Evolutionary conservation across 257 asterid species (phyloP).

Genomic region (Solanum chiquidenum): DNA sequence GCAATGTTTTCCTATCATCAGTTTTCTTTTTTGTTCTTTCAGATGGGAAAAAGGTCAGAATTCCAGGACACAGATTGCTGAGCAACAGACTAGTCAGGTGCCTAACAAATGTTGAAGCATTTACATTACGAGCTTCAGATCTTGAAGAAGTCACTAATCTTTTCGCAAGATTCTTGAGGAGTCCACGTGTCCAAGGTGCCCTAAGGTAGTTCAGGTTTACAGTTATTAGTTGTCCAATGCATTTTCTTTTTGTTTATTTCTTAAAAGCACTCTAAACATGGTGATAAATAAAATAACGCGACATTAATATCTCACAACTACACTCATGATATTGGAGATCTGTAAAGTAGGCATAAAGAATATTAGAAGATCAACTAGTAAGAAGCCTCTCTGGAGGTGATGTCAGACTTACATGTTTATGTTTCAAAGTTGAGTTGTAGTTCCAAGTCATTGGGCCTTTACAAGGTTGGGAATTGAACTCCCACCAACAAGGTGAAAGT

Average conservation of each 20-base stretch:
- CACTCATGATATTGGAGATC: not conserved
- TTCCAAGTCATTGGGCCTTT: not conserved
- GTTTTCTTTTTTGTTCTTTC: not conserved
- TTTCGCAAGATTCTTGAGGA: constrained; percentile 65
- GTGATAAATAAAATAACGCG: not conserved
- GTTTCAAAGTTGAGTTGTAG: not conserved
- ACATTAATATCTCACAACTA: not conserved
- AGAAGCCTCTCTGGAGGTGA: not conserved
- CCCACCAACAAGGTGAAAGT: not conserved
- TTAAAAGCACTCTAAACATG: not conserved
- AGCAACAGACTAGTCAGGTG: constrained; percentile 67
- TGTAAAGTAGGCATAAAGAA: not conserved
- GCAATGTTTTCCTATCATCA: not conserved
- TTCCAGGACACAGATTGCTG: constrained; percentile 55
- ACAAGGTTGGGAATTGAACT: not conserved
- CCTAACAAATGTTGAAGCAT: constrained; percentile 73
- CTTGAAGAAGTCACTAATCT: constrained; percentile 78
- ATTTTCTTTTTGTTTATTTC: not conserved
- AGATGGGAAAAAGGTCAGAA: constrained; percentile 54
- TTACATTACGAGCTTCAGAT: constrained; percentile 63
- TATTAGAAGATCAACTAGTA: not conserved
- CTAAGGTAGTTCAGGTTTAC: constrained; percentile 40
- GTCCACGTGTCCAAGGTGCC: constrained; percentile 80
- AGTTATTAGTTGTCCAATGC: not conserved
- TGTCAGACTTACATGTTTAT: not conserved